phyloP scores from a whole-genome alignment of 179 eudicot genomes.

The Pouteria campechiana region DNA sequence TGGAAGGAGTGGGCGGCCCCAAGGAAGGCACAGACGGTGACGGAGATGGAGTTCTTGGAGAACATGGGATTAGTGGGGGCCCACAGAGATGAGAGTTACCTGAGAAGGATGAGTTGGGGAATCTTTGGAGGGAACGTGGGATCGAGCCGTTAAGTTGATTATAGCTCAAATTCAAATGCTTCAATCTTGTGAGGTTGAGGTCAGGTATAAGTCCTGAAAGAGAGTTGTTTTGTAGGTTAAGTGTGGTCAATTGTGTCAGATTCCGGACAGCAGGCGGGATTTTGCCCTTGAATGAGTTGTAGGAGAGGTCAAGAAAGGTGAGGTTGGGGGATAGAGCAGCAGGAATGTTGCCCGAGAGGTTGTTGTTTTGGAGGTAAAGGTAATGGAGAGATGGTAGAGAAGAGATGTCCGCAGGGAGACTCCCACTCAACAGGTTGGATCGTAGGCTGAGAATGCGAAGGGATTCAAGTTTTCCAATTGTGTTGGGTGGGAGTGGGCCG shows the following conservation, averaged over 20 bases:
- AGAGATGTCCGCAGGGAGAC: conserved; percentile 56
- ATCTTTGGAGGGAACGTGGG: conserved; percentile 43
- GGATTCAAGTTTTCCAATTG: conserved; percentile 45
- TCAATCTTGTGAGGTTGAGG: conserved; percentile 26
- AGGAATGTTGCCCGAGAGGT: conserved; percentile 69
- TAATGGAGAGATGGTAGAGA: conserved; percentile 62
- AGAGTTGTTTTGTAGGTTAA: conserved; percentile 58
- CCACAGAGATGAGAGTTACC: conserved; percentile 69
- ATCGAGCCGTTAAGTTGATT: conserved; percentile 74
- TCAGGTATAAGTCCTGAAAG: conserved; percentile 58
- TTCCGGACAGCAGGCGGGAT: conserved; percentile 54
- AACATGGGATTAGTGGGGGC: conserved; percentile 44
- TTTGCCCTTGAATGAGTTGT: conserved; percentile 52
- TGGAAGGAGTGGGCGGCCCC: conserved; percentile 11
- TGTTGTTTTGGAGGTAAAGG: conserved; percentile 53
- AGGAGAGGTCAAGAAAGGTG: conserved; percentile 52
- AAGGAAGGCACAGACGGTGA: conserved; percentile 17
- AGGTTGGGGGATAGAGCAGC: conserved; percentile 47
- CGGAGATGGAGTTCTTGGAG: conserved; percentile 36
- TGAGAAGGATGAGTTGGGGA: conserved; percentile 52
- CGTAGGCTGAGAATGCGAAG: conserved; percentile 61
- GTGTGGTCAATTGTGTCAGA: conserved; percentile 30
- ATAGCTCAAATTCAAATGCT: conserved; percentile 45
- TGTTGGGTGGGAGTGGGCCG: conserved; percentile 60
- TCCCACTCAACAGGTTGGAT: conserved; percentile 51